Base-by-base conservation (phyloP, 2,329 filamentous ascomycete species). In the Colletotrichum agaves region DNA sequence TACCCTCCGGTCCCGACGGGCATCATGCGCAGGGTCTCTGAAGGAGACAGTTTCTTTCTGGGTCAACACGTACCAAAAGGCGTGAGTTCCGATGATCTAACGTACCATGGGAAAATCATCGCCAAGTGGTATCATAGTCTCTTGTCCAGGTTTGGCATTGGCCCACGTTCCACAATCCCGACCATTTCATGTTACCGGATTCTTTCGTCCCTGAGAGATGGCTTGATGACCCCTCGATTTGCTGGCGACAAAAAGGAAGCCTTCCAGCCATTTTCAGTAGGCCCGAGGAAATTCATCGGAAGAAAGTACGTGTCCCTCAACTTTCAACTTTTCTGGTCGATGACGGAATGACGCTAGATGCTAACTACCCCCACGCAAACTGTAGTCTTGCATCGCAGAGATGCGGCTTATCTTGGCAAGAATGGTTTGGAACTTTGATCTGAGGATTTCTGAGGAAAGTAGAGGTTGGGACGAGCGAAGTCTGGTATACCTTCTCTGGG, bases 281-380 rank as follows among this genome's bases (percentile, higher is more conserved):
- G 85, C 0, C 80, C 84, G 4, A 75, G 84, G 2, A 83, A 84
- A 50, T 87, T 84, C 63, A 77, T 87, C 19, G 84, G 84, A 1
- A 77, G 77, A 66, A 85, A 85, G 82, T 83, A 75, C 72, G 82
- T 76, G 0, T 12, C 0, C 11, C 11, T 12, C 13, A 4, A n/a
- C 73, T 1, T 71, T 12, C 13, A 4, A n/a, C 73, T 1, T 71
- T 73, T 82, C 83, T 17, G 15, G 1, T 64, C 75, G 85, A 37
- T 23, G 17, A 10, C 12, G 2, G 41, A 27, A 27, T 27, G 27
- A n/a, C 15, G 8, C 17, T 10, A 15, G 11, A 11, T 11, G 12
- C 4, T 43, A 10, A 11, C 5, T 41, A 5, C 43, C 17, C 15
- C 15, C 4, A n/a, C 21, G 33, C 1, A 49, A 19, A 12, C 13